Evolutionary conservation across 2,329 filamentous ascomycete genomes (phyloP).

Genomic region (Phaeophleospora eucalypticola): DNA sequence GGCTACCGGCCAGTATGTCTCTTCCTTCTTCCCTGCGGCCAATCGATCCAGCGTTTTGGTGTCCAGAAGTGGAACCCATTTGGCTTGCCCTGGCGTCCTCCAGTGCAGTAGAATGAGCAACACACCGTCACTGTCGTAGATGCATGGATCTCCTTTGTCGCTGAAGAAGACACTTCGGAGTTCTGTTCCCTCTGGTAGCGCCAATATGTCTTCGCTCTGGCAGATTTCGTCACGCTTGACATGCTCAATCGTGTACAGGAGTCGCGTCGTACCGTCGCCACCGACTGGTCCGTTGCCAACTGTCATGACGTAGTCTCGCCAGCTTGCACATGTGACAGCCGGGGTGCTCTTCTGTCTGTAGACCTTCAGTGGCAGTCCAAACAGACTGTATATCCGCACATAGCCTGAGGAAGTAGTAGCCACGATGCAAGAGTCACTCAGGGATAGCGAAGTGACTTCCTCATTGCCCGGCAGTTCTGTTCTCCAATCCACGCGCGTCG

Average conservation of each 20-base stretch:
- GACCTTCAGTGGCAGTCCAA: conserved; percentile 81
- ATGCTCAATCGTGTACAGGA: conserved; percentile 91
- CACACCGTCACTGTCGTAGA: conserved; percentile 90
- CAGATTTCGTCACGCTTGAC: conserved; percentile 90
- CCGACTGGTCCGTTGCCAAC: conserved; percentile 87
- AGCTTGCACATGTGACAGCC: conserved; percentile 88
- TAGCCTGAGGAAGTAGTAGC: conserved; percentile 84
- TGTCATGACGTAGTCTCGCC: conserved; percentile 93
- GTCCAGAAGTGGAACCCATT: conserved; percentile 89
- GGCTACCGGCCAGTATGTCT: conserved; percentile 92
- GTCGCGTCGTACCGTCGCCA: conserved; percentile 69
- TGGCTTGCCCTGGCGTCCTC: conserved; percentile 78
- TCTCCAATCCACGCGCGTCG: conserved; percentile 81
- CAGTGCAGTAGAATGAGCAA: conserved; percentile 86
- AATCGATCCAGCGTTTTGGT: conserved; percentile 79
- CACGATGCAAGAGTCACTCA: conserved; percentile 87
- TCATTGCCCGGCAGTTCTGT: conserved; percentile 86
- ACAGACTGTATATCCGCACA: conserved; percentile 87
- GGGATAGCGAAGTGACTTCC: conserved; percentile 77
- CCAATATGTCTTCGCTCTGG: conserved; percentile 89
- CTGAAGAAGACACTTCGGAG: conserved; percentile 88
- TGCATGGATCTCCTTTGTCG: conserved; percentile 88
- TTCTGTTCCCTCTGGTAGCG: conserved; percentile 68
- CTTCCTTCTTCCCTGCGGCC: conserved; percentile 77
- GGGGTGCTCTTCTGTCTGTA: conserved; percentile 89